These are phyloP conservation scores for Tricladium varicosporioides DNA, from an alignment of 2,329 filamentous ascomycete genomes.

Conservation along the genomic window DNA sequence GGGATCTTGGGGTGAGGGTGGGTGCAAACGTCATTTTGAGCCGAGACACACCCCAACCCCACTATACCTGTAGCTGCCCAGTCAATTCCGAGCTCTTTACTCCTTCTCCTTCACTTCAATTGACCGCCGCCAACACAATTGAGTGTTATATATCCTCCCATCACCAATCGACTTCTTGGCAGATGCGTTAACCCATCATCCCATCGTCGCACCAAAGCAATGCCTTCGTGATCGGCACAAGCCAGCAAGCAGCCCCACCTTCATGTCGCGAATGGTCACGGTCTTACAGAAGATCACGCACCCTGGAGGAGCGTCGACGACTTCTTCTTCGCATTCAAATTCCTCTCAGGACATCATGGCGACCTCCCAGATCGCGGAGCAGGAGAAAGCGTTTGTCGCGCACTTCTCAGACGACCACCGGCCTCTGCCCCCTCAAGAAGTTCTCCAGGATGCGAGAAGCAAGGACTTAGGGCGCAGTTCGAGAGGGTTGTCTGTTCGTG, in stretches of 20 bases:
- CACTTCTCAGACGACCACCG: slow-evolving; percentile 22
- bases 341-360: not conserved
- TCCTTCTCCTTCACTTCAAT: not conserved
- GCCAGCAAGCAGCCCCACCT: slow-evolving; percentile 1
- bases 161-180: not conserved
- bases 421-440: slow-evolving; percentile 24
- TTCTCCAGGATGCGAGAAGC: slow-evolving; percentile 26
- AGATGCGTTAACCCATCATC: not conserved
- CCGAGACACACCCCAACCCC: not conserved
- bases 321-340: not conserved
- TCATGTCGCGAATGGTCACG: slow-evolving; percentile 7
- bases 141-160: not conserved
- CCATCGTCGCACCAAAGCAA: not conserved
- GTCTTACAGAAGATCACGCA: slow-evolving; percentile 1
- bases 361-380: slow-evolving; percentile 13
- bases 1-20: not conserved
- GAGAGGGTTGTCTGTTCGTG: slow-evolving; percentile 43
- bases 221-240: slow-evolving; percentile 5
- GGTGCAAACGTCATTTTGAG: not conserved
- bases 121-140: not conserved
- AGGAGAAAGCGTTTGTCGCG: slow-evolving; percentile 31
- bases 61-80: not conserved
- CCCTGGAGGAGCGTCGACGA: not conserved
- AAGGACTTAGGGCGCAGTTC: slow-evolving; percentile 30
- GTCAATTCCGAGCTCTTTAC: not conserved